Base-by-base conservation (phyloP, 202 grass and related monocot genomes). In the Zizania palustris region DNA sequence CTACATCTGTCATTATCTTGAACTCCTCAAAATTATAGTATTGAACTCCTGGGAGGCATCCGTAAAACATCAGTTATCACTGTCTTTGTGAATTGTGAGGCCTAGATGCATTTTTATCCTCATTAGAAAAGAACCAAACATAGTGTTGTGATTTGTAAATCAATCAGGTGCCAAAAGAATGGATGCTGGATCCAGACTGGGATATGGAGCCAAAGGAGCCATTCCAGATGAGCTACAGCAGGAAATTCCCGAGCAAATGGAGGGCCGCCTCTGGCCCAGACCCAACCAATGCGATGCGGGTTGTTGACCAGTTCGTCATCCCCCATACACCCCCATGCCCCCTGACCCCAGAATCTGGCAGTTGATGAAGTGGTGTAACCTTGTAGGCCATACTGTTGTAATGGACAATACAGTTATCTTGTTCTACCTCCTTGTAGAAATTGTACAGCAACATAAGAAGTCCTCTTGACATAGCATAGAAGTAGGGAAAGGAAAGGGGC, bases 111-210 rank as follows among this genome's bases (percentile, higher is more conserved):
- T 19, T 1, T 19, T 19, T 55, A 28, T 28, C 28, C 51, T 38
- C 28, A 38, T 16, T 53, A 13, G 14, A 28, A 28, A 62, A 63
- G 20, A 34, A 10, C 53, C 3, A 45, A 63, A 46, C 20, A 55
- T 28, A 7, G 7, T 67, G 4, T 18, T 63, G 16, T 64, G 19
- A 5, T 81, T 39, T 79, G 65, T 67, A 55, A 40, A 45, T 74
- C 55, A 16, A 48, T 73, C 74, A 97, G 95, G 95, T 92, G 72
- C 91, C 95, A 0, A 97, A 94, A 72, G 95, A 97, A 28, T 99
- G 92, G 96, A 90, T 92, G 86, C 74, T 98, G 81, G 96, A 98
- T 87, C 87, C 96, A 54, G 85, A 95, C 33, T 98, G 96, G 96
- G 91, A 98, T 41, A 77, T 83, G 64, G 96, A 98, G 63, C 74